A percentile compares a stretch with the other conserved stretches of the same genome.
Evolutionary conservation across 2,329 filamentous ascomycete species (phyloP).

Genomic region (Penicillium sp.): DNA sequence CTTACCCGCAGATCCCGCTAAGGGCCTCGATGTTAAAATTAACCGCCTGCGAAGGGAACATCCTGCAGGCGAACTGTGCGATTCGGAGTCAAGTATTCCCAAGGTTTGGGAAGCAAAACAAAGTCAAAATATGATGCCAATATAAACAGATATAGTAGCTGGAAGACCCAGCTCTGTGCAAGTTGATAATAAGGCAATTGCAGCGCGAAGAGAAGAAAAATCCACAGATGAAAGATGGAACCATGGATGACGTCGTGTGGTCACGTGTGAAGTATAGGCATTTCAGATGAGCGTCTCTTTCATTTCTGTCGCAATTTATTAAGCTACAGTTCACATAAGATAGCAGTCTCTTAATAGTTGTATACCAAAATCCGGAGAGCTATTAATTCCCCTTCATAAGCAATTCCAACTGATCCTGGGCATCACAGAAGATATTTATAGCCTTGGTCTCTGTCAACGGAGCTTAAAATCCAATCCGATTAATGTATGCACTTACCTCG

Average conservation of each 20-base stretch:
- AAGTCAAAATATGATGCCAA: neutral
- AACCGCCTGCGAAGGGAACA: constrained; percentile 41
- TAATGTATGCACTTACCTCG: constrained; percentile 31
- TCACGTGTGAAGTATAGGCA: constrained; percentile 18
- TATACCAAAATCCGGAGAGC: neutral
- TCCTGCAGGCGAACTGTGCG: constrained; percentile 17
- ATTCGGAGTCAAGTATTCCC: constrained; percentile 5
- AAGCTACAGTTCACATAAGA: neutral
- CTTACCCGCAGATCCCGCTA: constrained; percentile 84
- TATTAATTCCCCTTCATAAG: constrained; percentile 15
- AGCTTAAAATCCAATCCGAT: neutral
- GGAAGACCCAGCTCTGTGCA: constrained; percentile 1
- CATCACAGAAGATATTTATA: constrained; percentile 58
- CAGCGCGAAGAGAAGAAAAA: constrained; percentile 15
- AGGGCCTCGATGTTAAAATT: constrained; percentile 86
- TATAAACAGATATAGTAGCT: neutral
- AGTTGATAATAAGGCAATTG: constrained; percentile 12
- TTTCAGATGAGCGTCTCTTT: neutral
- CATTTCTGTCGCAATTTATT: neutral
- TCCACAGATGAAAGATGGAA: constrained; percentile 9
- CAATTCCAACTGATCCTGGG: constrained; percentile 53
- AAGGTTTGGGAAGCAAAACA: neutral
- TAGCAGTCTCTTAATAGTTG: neutral
- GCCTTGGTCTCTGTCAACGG: constrained; percentile 33
- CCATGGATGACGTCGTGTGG: constrained; percentile 21